Evolutionary conservation across 2,329 filamentous ascomycete species (phyloP).

Genomic region (Iodosphaeria phyllophila): DNA sequence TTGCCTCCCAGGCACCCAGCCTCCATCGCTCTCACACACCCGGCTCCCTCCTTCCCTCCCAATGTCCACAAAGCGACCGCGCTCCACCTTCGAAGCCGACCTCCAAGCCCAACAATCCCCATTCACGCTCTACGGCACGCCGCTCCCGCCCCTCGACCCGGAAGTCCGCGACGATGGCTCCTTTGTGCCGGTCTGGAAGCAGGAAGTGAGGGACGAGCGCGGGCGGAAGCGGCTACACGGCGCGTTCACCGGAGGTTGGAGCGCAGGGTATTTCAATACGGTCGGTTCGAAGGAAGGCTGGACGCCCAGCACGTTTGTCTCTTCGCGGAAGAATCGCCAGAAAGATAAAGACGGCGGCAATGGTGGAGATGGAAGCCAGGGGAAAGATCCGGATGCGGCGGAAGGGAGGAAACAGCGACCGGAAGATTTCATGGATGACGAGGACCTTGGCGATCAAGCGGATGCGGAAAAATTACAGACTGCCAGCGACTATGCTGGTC

Average conservation of each 20-base stretch:
- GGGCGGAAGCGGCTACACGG: conserved; percentile 84
- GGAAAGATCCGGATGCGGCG: conserved; percentile 1
- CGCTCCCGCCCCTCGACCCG: conserved; percentile 60
- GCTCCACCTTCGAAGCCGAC: conserved; percentile 61
- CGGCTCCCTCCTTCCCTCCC: not conserved
- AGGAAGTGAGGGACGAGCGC: conserved; percentile 85
- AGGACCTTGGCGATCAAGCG: conserved; percentile 74
- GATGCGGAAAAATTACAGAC: conserved; percentile 63
- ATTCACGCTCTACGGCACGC: conserved; percentile 67
- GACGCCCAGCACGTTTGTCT: conserved; percentile 82
- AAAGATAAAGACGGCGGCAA: conserved; percentile 38
- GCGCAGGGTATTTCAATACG: conserved; percentile 95
- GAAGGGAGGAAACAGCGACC: conserved; percentile 32
- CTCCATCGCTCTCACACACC: no score
- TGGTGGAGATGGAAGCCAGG: no score
- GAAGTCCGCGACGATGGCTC: conserved; percentile 74
- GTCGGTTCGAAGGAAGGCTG: conserved; percentile 98
- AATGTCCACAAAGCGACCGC: conserved; percentile 70
- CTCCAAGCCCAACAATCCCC: conserved; percentile 47
- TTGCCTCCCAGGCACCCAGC: no score
- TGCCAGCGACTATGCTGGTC: conserved; percentile 50
- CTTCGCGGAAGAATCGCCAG: conserved; percentile 62
- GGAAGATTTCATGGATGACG: conserved; percentile 97
- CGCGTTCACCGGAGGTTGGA: conserved; percentile 91
- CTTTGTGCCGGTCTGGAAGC: conserved; percentile 93